Evolutionary conservation across 305 asterid genomes (phyloP).

Genomic region (Salvia sclarea): DNA sequence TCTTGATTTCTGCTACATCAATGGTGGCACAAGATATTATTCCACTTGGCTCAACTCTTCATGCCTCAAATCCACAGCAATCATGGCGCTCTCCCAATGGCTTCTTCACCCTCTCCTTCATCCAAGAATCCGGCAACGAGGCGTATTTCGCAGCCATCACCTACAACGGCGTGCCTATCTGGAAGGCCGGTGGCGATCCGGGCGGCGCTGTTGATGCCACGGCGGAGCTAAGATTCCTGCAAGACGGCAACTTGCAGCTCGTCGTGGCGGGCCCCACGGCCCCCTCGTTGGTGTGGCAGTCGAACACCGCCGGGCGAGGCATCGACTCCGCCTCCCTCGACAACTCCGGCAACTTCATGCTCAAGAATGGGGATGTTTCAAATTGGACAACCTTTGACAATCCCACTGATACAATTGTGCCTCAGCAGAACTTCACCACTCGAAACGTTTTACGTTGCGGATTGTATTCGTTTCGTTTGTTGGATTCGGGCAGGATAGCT

Average conservation of each 20-base stretch:
- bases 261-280: slow-evolving; percentile 42
- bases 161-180: slow-evolving; percentile 49
- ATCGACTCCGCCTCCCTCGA: slow-evolving; percentile 56
- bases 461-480: slow-evolving; percentile 50
- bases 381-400: slow-evolving; percentile 69
- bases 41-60: slow-evolving; percentile 43
- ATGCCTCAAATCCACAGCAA: slow-evolving; percentile 38
- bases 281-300: slow-evolving; percentile 54
- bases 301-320: slow-evolving; percentile 55
- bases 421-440: slow-evolving; percentile 57
- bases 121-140: slow-evolving; percentile 31
- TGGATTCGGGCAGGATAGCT: slow-evolving; percentile 41
- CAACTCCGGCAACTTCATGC: slow-evolving; percentile 61
- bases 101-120: slow-evolving; percentile 43
- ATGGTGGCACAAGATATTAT: slow-evolving; percentile 28
- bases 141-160: slow-evolving; percentile 53
- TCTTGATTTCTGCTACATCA: slow-evolving; percentile 18
- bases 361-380: slow-evolving; percentile 43
- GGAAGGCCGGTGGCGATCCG: slow-evolving; percentile 64
- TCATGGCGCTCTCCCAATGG: slow-evolving; percentile 44
- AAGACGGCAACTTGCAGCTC: slow-evolving; percentile 69
- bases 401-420: slow-evolving; percentile 70
- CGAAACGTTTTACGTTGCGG: slow-evolving; percentile 49
- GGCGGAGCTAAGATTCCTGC: slow-evolving; percentile 53
- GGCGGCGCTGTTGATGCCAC: slow-evolving; percentile 57